These are phyloP conservation scores for Mycena sp. DNA, from an alignment of 1,284 basidiomycete species.

Conservation along the genomic window DNA sequence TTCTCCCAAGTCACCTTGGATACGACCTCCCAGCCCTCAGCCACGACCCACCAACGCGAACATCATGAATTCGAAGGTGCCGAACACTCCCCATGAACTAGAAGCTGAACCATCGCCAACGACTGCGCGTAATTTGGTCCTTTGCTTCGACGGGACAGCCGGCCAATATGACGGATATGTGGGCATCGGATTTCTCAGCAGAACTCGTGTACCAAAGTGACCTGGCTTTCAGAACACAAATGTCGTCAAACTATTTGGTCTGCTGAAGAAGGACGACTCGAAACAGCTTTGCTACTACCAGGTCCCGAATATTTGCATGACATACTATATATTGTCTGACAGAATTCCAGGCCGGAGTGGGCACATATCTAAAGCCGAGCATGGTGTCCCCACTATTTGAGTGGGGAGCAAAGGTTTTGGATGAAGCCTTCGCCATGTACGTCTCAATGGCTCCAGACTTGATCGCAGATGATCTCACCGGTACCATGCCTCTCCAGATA, in stretches of 20 bases:
- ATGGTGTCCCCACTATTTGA: constrained; percentile 59
- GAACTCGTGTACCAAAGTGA: too few species aligned
- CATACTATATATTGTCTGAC: neutral
- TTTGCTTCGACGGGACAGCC: constrained; percentile 34
- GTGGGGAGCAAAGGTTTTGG: constrained; percentile 60
- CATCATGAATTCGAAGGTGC: too few species aligned
- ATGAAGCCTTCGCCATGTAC: constrained; percentile 70
- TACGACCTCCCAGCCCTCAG: too few species aligned
- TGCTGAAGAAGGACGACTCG: constrained; percentile 66
- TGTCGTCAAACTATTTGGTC: constrained; percentile 71
- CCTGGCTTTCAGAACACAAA: constrained; percentile 68
- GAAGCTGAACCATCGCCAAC: too few species aligned
- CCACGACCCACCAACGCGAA: too few species aligned
- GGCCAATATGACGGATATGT: constrained; percentile 35
- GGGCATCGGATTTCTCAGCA: neutral
- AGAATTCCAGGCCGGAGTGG: constrained; percentile 60
- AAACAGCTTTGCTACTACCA: constrained; percentile 78
- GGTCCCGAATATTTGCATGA: constrained; percentile 42
- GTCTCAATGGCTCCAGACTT: constrained; percentile 19
- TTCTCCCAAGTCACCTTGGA: too few species aligned
- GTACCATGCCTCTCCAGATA: constrained; percentile 53
- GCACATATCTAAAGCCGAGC: constrained; percentile 68
- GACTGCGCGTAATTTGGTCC: constrained; percentile 30
- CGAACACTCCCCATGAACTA: too few species aligned
- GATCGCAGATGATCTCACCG: neutral